Percentiles rank a stretch among this genome's conserved stretches.
Conservation (phyloP, 257 asterid species). For the Solanum phureja region DNA sequence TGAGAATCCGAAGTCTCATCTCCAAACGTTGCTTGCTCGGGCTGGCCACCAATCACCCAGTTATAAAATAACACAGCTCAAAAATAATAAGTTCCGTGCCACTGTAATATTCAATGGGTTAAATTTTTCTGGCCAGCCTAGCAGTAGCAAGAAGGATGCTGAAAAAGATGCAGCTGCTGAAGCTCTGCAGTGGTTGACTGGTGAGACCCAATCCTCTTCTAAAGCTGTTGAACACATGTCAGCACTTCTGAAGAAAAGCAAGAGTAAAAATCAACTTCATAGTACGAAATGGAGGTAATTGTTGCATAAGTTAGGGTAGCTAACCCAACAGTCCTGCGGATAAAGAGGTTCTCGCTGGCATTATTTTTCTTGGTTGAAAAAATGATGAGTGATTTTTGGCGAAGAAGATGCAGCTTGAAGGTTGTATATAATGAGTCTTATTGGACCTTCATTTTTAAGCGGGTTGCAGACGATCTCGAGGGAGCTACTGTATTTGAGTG, state of each 20-base stretch:
- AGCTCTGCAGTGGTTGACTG: constrained; percentile 85
- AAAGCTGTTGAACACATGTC: constrained; percentile 47
- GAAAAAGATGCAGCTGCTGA: constrained; percentile 91
- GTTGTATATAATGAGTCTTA: neutral
- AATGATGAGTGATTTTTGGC: neutral
- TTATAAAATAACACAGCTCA: constrained; percentile 57
- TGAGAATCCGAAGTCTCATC: constrained; percentile 57
- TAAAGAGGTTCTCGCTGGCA: neutral
- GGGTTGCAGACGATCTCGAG: neutral
- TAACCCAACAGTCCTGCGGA: neutral
- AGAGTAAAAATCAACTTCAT: constrained; percentile 29
- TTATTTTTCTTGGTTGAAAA: neutral
- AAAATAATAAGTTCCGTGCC: constrained; percentile 59
- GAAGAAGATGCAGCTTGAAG: neutral
- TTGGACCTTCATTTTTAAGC: neutral
- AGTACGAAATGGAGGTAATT: constrained; percentile 59
- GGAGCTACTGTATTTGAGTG: neutral
- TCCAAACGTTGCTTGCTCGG: constrained; percentile 63
- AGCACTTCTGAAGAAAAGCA: constrained; percentile 56
- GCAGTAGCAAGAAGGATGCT: constrained; percentile 80
- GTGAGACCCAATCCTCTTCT: constrained; percentile 54
- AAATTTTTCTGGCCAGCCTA: constrained; percentile 68
- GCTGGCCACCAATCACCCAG: constrained; percentile 72
- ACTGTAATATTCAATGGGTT: constrained; percentile 69
- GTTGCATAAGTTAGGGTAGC: neutral